Base-by-base conservation (phyloP, 345 rosid species). In the Combretum micranthum region DNA sequence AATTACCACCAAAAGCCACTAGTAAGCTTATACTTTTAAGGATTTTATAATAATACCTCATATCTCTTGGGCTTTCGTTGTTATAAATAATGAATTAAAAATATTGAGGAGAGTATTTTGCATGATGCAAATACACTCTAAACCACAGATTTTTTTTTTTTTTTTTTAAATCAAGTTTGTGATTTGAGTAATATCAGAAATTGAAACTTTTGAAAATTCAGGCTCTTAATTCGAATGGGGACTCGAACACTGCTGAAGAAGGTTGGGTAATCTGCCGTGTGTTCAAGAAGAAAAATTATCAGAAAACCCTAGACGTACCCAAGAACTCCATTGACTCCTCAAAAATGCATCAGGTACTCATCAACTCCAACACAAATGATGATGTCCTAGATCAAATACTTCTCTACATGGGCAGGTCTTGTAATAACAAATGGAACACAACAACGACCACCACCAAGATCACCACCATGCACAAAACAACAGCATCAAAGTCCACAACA, bases 211-310 rank as follows among this genome's bases (percentile, higher is more conserved):
- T 13, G 2, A 15, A 45, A 21, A 11, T 64, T 56, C 58, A 82
- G 81, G 73, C 46, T 37, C 70, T 69, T 2, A 77, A 70, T 55
- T 52, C 70, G 4, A 64, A 65, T 14, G 88, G 82, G 43, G 97
- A 93, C 23, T 50, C 46, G 26, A 56, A 71, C 10, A 48, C 56
- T 56, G 44, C 74, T 19, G 99, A 93, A 73, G 99, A 93, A 53
- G 97, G 99, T 2, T 93, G 97, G 99, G 99, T 93, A 63, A 87
- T 93, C 55, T 90, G 97, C 71, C 84, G 99, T 12, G 90, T 90
- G 2, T 93, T 93, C 59, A 79, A 80, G 75, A 93, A 93, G 82
- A 93, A 89, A 72, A 90, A 87, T 68, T 80, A 85, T 64, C 95
- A 83, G 70, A 93, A 90, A 84, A 52, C 75, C 70, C 77, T 87